Evolutionary conservation across 768 basidiomycete genomes (phyloP), one percentile per base, ranked within the genome.

Genomic region (Galerina sulciceps): DNA sequence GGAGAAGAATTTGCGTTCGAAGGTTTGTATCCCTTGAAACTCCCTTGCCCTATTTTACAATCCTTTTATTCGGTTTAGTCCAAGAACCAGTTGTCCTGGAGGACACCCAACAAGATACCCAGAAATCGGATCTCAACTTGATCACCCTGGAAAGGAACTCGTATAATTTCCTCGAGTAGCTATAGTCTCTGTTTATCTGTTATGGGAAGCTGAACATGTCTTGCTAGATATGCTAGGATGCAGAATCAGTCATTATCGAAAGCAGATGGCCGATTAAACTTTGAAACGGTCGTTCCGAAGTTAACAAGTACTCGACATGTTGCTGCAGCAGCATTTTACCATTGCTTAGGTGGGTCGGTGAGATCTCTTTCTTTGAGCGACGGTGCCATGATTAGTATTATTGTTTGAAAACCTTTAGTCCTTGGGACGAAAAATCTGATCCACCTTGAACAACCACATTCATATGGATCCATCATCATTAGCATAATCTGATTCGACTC

Each of bases 271-370:
- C 71, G 75, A 55, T 74, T 93, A 35, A 78, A 73, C 10, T 91
- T 93, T 67, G 84, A 89, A 57, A 79, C 78, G 34, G 79, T 94
- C 35, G 88, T 86, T 10, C 91, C 90, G 10, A 81, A 75, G 60
- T 68, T 73, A 43, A 84, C 88, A 1, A 91, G 88, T 64, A 90
- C 88, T 4, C 80, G 84, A 10, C 90, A 87, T 67, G 89, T 94
- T 37, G 93, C 90, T 10, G 87, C 92, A 9, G 85, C 89, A 14
- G 93, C 86, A 4, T 88, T 94, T 70, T 92, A 94, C 71, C 91
- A 94, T 63, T 93, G 91, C 69, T 79, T 94, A 42, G 91, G 93
- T 93, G 58, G 37, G 81, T 70, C 36, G 6, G 23, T 53, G 14
- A 52, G 37, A 11, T 45, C 38, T 54, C 49, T 51, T 22, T 56